Evolutionary conservation across 1,139 yeast genomes (phyloP), one percentile per base, ranked within the genome.

Genomic region (Lodderomyces metapsilosis): DNA sequence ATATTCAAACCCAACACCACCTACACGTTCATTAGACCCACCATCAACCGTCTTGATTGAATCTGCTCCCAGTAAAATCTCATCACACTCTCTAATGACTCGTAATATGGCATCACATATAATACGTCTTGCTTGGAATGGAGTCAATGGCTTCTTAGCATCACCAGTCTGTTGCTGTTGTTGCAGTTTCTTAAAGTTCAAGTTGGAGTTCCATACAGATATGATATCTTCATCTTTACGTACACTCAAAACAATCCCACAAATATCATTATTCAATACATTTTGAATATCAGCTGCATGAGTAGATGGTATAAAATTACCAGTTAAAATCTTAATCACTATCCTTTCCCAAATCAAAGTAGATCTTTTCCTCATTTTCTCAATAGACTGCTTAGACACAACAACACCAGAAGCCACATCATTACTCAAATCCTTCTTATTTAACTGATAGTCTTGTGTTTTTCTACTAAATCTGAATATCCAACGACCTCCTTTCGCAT

Each of bases 401-500:
- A 21, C 13, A 16, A 3, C 22, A 10, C 7, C 16, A 3, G 24
- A 8, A 11, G 35, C 9, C 11, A 11, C n/a, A 20, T 18, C n/a
- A n/a, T n/a, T n/a, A n/a, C n/a, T n/a, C n/a, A n/a, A n/a, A n/a
- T n/a, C n/a, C n/a, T n/a, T n/a, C n/a, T n/a, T n/a, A n/a, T n/a
- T n/a, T n/a, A n/a, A n/a, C n/a, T 28, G 32, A 20, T 24, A 34
- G 12, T 42, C 40, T 12, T 32, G 24, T 3, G 22, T 13, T 33
- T 71, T 59, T 43, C 74, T 64, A 48, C 58, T 60, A 54, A 80
- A 71, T 46, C 82, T 67, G 51, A 79, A 74, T 28, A 77, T 75
- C 87, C 87, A 82, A 52, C 85, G 69, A 2, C 88, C 88, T 33
- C 88, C 88, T 41, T 71, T 66, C 37, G 73, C 61, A 54, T 82